Evolutionary conservation across 305 asterid species (phyloP), one percentile per base, ranked within the genome.

Genomic region (Solanum hybrid): DNA sequence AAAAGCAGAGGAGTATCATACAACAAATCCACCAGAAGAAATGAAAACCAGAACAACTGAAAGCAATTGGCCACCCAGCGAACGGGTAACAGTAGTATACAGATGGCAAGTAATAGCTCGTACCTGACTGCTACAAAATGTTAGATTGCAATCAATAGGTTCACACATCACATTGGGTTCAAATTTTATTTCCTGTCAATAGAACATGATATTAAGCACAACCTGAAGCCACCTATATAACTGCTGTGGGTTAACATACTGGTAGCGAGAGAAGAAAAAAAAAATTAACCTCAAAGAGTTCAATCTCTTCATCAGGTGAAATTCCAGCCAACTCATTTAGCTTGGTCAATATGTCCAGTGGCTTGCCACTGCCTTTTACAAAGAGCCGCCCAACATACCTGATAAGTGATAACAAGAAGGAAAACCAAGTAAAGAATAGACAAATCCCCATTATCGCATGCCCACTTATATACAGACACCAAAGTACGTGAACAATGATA

Each of bases 101-200:
- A 16, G 34, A 87, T 34, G 35, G 29, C 24, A 79, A 79, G 40
- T 71, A 26, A 88, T 77, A 40, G n/a, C 69, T 89, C 85, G 75
- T 87, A 95, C 98, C 96, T 96, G 97, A 92, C 94, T 92, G 90
- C 78, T 61, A 82, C 94, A 95, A 90, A 95, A 96, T 90, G 92
- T 93, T 22, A 91, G 89, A 90, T 91, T 95, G 95, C 93, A 93
- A 92, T 94, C 96, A 91, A 96, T 93, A 90, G 90, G 95, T 82
- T 95, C 96, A 87, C 98, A 95, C 97, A 93, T 94, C 89, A 96
- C 95, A 87, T 89, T 92, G 51, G 98, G 98, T 67, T 95, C 97
- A 83, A 93, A 95, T 92, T 96, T 95, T 76, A 96, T 95, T 93
- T 96, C 98, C 98, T 96, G 94, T 75, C 77, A 88, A 78, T 12